A percentile compares a stretch with the other conserved stretches of the same genome.
Evolutionary conservation across 345 rosid genomes (phyloP).

Genomic region (Sapria himalayana): DNA sequence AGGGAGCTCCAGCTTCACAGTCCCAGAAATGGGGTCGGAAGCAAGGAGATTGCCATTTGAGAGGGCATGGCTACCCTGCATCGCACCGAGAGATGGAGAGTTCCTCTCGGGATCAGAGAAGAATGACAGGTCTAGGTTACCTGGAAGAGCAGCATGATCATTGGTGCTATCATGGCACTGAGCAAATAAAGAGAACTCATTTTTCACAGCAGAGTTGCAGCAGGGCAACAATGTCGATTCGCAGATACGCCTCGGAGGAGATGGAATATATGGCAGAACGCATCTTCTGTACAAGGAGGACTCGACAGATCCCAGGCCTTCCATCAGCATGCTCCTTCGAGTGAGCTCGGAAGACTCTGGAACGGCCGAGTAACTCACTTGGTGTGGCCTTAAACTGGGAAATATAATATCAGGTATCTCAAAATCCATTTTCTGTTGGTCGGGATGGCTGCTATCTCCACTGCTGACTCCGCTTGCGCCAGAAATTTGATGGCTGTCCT

Average conservation of each 20-base stretch:
- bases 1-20: constrained; percentile 99
- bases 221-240: constrained; percentile 30
- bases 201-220: constrained; percentile 22
- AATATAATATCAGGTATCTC: constrained; percentile 48
- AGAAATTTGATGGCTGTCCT: constrained; percentile 30
- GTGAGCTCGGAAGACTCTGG: constrained; percentile 48
- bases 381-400: constrained; percentile 40
- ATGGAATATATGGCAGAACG: constrained; percentile 26
- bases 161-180: constrained; percentile 21
- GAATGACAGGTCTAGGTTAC: constrained; percentile 27
- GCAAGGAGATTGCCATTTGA: constrained; percentile 69
- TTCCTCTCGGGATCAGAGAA: constrained; percentile 29
- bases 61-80: constrained; percentile 62
- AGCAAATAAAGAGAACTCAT: constrained; percentile 27
- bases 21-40: constrained; percentile 57
- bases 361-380: constrained; percentile 26
- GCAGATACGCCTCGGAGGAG: constrained; percentile 38
- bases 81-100: constrained; percentile 27
- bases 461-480: constrained; percentile 13
- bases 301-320: constrained; percentile 37
- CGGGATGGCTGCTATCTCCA: constrained; percentile 32
- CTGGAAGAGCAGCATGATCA: constrained; percentile 24
- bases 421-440: constrained; percentile 26
- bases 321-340: constrained; percentile 34
- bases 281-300: constrained; percentile 38